phyloP scores from a whole-genome alignment of 2,329 filamentous ascomycete genomes.

The Trichoderma atrobrunneum region DNA sequence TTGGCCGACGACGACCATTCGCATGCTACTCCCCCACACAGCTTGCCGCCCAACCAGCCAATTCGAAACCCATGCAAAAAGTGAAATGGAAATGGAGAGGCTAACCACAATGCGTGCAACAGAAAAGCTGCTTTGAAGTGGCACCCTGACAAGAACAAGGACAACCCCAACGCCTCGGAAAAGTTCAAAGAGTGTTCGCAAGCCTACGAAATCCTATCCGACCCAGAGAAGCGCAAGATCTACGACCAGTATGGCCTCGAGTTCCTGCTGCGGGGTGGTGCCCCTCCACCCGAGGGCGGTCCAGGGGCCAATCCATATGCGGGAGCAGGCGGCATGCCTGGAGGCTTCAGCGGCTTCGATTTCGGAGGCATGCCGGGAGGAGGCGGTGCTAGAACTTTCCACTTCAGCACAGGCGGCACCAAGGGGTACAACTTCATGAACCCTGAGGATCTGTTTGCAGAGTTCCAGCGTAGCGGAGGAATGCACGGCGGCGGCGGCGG shows the following conservation, averaged over 20 bases:
- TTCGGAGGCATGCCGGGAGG: slow-evolving; percentile 46
- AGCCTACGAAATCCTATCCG: slow-evolving; percentile 96
- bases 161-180: slow-evolving; percentile 78
- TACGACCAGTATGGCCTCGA: slow-evolving; percentile 96
- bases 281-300: slow-evolving; percentile 60
- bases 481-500: slow-evolving; percentile 37
- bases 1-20: neutral
- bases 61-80: neutral
- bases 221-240: slow-evolving; percentile 92
- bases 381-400: slow-evolving; percentile 52
- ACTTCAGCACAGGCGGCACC: slow-evolving; percentile 56
- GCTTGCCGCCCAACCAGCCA: neutral
- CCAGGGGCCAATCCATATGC: slow-evolving; percentile 57
- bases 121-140: slow-evolving; percentile 87
- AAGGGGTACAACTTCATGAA: slow-evolving; percentile 78
- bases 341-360: slow-evolving; percentile 52
- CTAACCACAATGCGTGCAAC: slow-evolving; percentile 36
- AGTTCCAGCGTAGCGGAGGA: slow-evolving; percentile 66
- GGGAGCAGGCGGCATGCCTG: slow-evolving; percentile 54
- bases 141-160: slow-evolving; percentile 98
- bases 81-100: neutral
- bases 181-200: slow-evolving; percentile 99
- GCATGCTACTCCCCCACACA: slow-evolving; percentile 15
- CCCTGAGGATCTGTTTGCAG: slow-evolving; percentile 78
- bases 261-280: slow-evolving; percentile 79